phyloP scores from a whole-genome alignment of 495 filamentous ascomycete species.

The Aspergillus homomorphus region DNA sequence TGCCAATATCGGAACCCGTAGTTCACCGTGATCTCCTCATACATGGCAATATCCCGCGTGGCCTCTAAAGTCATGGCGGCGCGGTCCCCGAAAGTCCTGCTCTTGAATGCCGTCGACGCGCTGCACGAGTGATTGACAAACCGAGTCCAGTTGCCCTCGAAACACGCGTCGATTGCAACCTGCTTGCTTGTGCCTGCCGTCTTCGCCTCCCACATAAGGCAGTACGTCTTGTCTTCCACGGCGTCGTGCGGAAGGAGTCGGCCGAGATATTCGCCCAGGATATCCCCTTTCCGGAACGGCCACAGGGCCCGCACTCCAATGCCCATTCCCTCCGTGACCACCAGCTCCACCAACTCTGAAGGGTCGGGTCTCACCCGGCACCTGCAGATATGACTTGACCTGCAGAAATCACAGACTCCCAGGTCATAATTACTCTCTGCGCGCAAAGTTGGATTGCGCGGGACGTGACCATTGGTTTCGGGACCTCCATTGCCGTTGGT shows the following conservation, averaged over 20 bases:
- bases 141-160: slow-evolving; percentile 53
- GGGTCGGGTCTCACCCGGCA: slow-evolving; percentile 17
- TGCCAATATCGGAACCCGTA: slow-evolving; percentile 34
- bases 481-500: neutral
- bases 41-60: slow-evolving; percentile 25
- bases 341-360: slow-evolving; percentile 32
- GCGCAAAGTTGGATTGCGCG: slow-evolving; percentile 13
- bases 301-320: slow-evolving; percentile 34
- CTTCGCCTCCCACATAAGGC: slow-evolving; percentile 3
- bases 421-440: neutral
- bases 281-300: slow-evolving; percentile 20
- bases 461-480: no score
- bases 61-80: slow-evolving; percentile 22
- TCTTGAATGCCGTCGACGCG: slow-evolving; percentile 35
- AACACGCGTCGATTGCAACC: slow-evolving; percentile 2
- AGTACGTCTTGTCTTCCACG: slow-evolving; percentile 7
- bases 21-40: slow-evolving; percentile 33
- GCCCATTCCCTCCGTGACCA: slow-evolving; percentile 29
- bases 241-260: slow-evolving; percentile 19
- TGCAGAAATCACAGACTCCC: slow-evolving; percentile 22
- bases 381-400: slow-evolving; percentile 8
- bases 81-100: slow-evolving; percentile 23
- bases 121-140: slow-evolving; percentile 76
- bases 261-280: slow-evolving; percentile 35
- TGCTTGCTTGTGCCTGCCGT: neutral